Evolutionary conservation across 352 stramenopile species (phyloP).

Genomic region (Peronosclerospora sorghi): DNA sequence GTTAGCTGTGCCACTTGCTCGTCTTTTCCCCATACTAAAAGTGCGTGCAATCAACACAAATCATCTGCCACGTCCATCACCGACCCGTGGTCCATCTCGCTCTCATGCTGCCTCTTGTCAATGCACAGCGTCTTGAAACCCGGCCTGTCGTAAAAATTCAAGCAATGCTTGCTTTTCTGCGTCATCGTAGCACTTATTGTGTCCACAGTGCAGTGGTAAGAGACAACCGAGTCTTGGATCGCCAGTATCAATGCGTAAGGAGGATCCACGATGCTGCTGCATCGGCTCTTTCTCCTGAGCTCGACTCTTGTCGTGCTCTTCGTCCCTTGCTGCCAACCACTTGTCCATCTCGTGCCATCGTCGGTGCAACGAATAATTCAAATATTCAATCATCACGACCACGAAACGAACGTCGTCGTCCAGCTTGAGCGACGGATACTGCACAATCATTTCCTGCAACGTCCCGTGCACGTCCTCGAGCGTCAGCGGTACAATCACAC

Average conservation of each 20-base stretch:
- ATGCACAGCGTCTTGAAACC: slow-evolving; percentile 16
- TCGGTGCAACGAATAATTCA: slow-evolving; percentile 51
- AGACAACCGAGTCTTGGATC: slow-evolving; percentile 39
- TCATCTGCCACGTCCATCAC: too few species aligned
- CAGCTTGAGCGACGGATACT: slow-evolving; percentile 52
- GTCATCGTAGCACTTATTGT: slow-evolving; percentile 80
- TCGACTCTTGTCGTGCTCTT: slow-evolving; percentile 4
- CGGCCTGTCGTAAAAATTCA: slow-evolving; percentile 37
- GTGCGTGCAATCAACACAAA: too few species aligned
- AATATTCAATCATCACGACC: slow-evolving; percentile 63
- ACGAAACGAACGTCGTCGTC: slow-evolving; percentile 68
- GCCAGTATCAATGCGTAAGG: slow-evolving; percentile 24
- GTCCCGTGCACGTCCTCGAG: slow-evolving; percentile 42
- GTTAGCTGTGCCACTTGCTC: too few species aligned
- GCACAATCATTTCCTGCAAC: slow-evolving; percentile 41
- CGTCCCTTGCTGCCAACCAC: slow-evolving; percentile 1
- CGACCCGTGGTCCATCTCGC: too few species aligned
- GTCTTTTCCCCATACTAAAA: too few species aligned
- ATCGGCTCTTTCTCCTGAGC: slow-evolving; percentile 2
- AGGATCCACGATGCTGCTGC: too few species aligned
- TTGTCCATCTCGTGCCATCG: slow-evolving; percentile 43
- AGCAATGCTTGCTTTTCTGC: slow-evolving; percentile 58
- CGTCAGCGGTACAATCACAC: slow-evolving; percentile 50
- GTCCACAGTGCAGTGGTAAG: slow-evolving; percentile 66
- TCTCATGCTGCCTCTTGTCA: background rate